Conservation (phyloP, 768 basidiomycete species). For the Clitopilus passeckerianus region DNA sequence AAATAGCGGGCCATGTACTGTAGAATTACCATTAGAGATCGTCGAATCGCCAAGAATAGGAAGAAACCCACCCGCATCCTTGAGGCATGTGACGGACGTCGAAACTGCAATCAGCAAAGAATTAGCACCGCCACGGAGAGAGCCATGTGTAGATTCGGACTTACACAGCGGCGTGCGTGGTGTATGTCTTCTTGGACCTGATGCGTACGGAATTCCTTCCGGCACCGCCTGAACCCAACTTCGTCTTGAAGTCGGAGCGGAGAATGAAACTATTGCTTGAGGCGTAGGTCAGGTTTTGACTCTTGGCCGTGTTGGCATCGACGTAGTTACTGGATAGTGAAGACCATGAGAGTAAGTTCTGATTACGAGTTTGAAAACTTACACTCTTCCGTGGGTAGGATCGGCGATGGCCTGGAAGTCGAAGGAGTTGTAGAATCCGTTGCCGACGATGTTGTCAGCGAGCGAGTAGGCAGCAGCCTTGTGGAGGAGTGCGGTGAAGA, state of each 20-base stretch:
- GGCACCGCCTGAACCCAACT: slow-evolving; percentile 35
- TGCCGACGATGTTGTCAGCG: slow-evolving; percentile 35
- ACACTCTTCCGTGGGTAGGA: slow-evolving; percentile 65
- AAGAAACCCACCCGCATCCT: slow-evolving; percentile 39
- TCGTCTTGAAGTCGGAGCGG: slow-evolving; percentile 43
- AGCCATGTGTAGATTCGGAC: slow-evolving; percentile 11
- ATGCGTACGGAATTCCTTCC: slow-evolving; percentile 57
- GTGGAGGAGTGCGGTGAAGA: not conserved
- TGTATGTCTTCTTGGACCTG: slow-evolving; percentile 43
- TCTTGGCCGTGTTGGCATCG: slow-evolving; percentile 28
- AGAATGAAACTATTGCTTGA: slow-evolving; percentile 44
- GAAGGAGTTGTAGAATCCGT: slow-evolving; percentile 44
- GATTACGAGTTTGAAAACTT: not conserved
- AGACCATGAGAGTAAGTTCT: not conserved
- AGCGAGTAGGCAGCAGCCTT: slow-evolving; percentile 26
- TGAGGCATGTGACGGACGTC: slow-evolving; percentile 48
- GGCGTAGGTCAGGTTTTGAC: slow-evolving; percentile 49
- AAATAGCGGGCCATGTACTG: slow-evolving; percentile 38
- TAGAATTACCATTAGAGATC: not conserved
- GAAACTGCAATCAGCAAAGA: slow-evolving; percentile 18
- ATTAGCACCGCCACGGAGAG: not conserved
- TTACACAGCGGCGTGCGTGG: slow-evolving; percentile 48
- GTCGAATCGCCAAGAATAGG: not conserved
- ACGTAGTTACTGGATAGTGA: slow-evolving; percentile 30
- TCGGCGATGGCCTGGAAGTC: slow-evolving; percentile 44